Conservation (phyloP, 139 green algal genomes). For the Asterochloris erici region DNA sequence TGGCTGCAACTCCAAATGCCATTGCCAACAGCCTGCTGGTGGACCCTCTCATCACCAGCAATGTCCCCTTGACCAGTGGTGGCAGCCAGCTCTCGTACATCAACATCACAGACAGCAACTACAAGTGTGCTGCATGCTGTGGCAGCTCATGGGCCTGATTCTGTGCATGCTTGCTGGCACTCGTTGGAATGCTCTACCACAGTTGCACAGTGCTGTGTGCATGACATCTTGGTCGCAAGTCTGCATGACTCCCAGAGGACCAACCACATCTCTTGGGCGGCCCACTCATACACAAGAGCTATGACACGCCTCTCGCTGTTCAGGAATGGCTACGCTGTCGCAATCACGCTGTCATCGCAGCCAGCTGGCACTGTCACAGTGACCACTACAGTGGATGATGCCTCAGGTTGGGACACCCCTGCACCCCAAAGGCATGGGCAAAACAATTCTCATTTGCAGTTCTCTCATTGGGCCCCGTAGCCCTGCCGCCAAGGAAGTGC, state of each 20-base stretch:
- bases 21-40: slow-evolving; percentile 21
- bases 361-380: background rate
- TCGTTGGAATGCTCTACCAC: too few relatives aligned
- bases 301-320: background rate
- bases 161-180: too few relatives aligned
- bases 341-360: slow-evolving; percentile 2
- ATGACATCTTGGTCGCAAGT: too few relatives aligned
- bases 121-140: background rate
- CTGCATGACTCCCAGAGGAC: too few relatives aligned
- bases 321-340: background rate
- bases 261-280: too few relatives aligned
- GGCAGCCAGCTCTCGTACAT: background rate
- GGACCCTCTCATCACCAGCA: slow-evolving; percentile 5
- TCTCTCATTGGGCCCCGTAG: background rate
- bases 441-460: background rate
- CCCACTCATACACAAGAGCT: too few relatives aligned
- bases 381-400: background rate
- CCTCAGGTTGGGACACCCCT: background rate
- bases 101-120: slow-evolving; percentile 13
- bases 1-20: slow-evolving; percentile 12
- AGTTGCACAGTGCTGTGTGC: too few relatives aligned
- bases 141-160: background rate
- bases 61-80: too few relatives aligned
- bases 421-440: background rate
- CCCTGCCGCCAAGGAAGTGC: background rate